phyloP scores from a whole-genome alignment of 2,329 filamentous ascomycete genomes.

The Lachnellula hyalina region DNA sequence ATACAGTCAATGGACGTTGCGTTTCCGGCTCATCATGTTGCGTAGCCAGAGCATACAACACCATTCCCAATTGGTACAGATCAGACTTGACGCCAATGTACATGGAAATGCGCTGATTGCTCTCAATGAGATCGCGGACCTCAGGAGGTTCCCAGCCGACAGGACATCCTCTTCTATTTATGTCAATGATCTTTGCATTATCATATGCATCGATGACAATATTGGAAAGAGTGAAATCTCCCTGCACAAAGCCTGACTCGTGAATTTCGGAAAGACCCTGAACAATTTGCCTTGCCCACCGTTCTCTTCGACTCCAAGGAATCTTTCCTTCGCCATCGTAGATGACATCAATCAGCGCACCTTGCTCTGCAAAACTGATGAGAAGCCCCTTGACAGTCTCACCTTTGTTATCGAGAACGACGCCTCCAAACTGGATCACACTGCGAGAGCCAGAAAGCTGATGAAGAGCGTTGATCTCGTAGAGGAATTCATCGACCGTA shows the following conservation, averaged over 20 bases:
- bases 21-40: conserved; percentile 86
- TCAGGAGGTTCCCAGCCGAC: conserved; percentile 98
- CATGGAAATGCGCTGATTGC: conserved; percentile 86
- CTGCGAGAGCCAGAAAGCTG: conserved; percentile 65
- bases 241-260: conserved; percentile 93
- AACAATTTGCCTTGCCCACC: conserved; percentile 89
- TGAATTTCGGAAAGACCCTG: conserved; percentile 87
- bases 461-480: conserved; percentile 93
- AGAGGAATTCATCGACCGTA: conserved; percentile 92
- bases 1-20: conserved; percentile 63
- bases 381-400: conserved; percentile 79
- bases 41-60: conserved; percentile 85
- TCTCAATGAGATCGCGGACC: conserved; percentile 76
- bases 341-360: conserved; percentile 83
- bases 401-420: conserved; percentile 75
- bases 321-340: conserved; percentile 66
- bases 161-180: conserved; percentile 94
- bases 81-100: conserved; percentile 98
- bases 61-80: conserved; percentile 91
- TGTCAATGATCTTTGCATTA: conserved; percentile 95
- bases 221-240: conserved; percentile 95
- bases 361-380: conserved; percentile 80
- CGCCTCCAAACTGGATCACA: conserved; percentile 81
- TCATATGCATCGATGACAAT: conserved; percentile 84
- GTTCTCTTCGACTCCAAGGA: conserved; percentile 67